phyloP scores from a whole-genome alignment of 345 rosid species.

The Euclidium syriacum region DNA sequence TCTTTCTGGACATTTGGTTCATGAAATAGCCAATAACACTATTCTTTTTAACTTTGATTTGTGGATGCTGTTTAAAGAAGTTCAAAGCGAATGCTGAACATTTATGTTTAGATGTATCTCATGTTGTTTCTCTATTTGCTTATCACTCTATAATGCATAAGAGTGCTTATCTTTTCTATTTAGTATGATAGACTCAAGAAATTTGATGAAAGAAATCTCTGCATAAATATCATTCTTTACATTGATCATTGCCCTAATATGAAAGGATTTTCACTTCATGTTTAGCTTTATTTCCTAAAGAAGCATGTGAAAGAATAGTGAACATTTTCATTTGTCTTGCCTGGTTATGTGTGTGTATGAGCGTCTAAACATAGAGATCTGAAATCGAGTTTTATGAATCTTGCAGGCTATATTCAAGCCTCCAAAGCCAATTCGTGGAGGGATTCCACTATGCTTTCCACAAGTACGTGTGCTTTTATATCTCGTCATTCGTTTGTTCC shows the following conservation, averaged over 20 bases:
- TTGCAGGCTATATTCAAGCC: conserved; percentile 72
- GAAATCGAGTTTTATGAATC: conserved; percentile 9
- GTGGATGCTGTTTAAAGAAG: background rate
- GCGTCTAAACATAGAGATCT: background rate
- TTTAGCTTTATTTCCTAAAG: conserved; percentile 10
- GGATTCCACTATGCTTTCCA: conserved; percentile 93
- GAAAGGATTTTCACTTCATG: background rate
- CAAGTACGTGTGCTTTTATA: conserved; percentile 56
- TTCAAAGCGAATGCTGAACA: background rate
- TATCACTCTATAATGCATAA: background rate
- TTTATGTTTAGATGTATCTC: background rate
- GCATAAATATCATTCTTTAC: background rate
- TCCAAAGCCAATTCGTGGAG: conserved; percentile 91
- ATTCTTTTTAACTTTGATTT: background rate
- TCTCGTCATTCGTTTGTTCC: background rate
- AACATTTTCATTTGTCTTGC: background rate
- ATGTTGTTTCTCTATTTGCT: background rate
- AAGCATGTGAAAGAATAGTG: background rate
- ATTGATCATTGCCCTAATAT: background rate
- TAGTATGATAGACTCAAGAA: background rate
- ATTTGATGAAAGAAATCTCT: background rate
- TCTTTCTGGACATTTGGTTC: conserved; percentile 4
- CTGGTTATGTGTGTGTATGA: background rate
- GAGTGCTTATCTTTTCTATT: background rate
- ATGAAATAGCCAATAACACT: background rate